These are phyloP conservation scores for Penicillium manginii DNA, from an alignment of 495 filamentous ascomycete genomes.

Conservation along the genomic window DNA sequence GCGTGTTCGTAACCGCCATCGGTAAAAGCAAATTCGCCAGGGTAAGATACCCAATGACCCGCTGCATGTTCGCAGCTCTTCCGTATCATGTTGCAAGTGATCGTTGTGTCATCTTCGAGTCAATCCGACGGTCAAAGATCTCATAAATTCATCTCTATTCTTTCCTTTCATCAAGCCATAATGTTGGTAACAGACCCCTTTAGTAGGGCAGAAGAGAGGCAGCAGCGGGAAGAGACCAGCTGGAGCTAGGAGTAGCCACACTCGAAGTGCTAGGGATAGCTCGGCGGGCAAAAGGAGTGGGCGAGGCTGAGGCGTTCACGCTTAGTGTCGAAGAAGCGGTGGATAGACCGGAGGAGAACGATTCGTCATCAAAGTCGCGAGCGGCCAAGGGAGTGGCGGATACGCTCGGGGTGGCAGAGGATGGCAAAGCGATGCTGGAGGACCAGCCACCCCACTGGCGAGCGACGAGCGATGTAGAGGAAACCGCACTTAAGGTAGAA, in stretches of 20 bases:
- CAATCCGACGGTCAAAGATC: constrained; percentile 9
- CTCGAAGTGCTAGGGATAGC: constrained; percentile 4
- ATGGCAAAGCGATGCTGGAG: not conserved
- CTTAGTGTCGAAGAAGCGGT: not conserved
- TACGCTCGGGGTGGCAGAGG: constrained; percentile 1
- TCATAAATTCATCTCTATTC: constrained; percentile 13
- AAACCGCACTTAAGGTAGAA: not conserved
- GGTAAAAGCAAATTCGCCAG: constrained; percentile 9
- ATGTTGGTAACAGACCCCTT: not conserved
- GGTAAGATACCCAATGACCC: constrained; percentile 1
- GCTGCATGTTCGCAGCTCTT: not conserved
- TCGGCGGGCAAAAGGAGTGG: constrained; percentile 12
- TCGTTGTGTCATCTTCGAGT: constrained; percentile 16
- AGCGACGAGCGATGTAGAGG: not conserved
- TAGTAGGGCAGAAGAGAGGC: constrained; percentile 10
- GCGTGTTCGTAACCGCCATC: constrained; percentile 8
- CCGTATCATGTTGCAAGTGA: constrained; percentile 6
- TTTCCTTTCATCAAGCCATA: constrained; percentile 3
- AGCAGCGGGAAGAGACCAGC: constrained; percentile 14
- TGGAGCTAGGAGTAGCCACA: constrained; percentile 19
- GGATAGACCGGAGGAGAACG: not conserved
- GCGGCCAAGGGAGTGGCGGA: constrained; percentile 8
- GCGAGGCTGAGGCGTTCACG: constrained; percentile 6
- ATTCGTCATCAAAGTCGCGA: constrained; percentile 7
- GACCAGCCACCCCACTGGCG: constrained; percentile 6